phyloP scores from a whole-genome alignment of 1,284 basidiomycete species.

The Pseudozyma sp. region DNA sequence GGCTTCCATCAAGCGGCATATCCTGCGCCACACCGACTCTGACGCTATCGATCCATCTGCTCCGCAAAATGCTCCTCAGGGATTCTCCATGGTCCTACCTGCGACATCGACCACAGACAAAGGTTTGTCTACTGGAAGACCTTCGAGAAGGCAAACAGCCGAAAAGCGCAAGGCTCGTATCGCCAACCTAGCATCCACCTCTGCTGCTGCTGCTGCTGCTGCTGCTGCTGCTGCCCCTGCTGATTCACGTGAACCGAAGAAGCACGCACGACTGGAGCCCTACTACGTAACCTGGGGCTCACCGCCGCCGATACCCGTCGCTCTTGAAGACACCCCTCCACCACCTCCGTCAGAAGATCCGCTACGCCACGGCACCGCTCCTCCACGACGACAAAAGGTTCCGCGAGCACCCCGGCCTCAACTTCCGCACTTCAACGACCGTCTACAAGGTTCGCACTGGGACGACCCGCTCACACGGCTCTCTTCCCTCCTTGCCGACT shows the following conservation, averaged over 20 bases:
- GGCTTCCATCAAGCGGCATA: constrained; percentile 17
- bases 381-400: not conserved
- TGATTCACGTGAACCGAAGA: too few relatives aligned
- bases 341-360: too few relatives aligned
- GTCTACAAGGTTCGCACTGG: constrained; percentile 33
- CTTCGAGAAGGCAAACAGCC: not conserved
- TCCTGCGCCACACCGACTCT: not conserved
- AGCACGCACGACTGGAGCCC: too few relatives aligned
- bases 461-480: constrained; percentile 10
- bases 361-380: too few relatives aligned
- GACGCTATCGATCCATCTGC: not conserved
- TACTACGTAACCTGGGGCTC: too few relatives aligned
- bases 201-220: not conserved
- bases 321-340: too few relatives aligned
- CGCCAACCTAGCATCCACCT: not conserved
- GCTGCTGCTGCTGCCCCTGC: not conserved
- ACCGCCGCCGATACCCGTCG: too few relatives aligned
- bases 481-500: not conserved
- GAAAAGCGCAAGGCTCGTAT: constrained; percentile 1
- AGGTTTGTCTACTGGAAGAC: not conserved
- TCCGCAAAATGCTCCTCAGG: too few relatives aligned
- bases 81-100: not conserved
- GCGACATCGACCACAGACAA: not conserved
- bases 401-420: constrained; percentile 7
- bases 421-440: constrained; percentile 38